A percentile compares a stretch with the other conserved stretches of the same genome.
Evolutionary conservation across 2,329 filamentous ascomycete species (phyloP).

Genomic region (Fusarium siculi): DNA sequence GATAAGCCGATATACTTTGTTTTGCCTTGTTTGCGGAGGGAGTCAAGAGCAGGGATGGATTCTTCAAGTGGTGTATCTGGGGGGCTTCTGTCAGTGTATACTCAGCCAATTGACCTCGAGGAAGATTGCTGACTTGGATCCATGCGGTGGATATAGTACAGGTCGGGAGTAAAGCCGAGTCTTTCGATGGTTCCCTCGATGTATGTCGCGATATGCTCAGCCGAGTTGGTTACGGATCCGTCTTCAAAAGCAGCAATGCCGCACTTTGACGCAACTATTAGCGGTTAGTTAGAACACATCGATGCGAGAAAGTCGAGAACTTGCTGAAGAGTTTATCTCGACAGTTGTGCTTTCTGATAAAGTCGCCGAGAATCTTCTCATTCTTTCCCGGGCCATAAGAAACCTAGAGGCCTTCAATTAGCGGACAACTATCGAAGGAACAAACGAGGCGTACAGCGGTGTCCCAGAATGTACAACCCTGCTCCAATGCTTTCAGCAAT

Average conservation of each 20-base stretch:
- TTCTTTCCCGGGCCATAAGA: neutral
- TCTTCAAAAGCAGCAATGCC: neutral
- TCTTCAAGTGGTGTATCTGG: neutral
- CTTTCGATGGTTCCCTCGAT: neutral
- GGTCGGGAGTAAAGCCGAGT: neutral
- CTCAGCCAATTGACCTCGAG: neutral
- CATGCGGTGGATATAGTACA: neutral
- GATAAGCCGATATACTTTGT: neutral
- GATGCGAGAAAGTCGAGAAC: neutral
- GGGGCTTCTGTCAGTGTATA: neutral
- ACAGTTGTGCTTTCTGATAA: neutral
- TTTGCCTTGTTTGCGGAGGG: neutral
- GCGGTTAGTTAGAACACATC: too few species aligned
- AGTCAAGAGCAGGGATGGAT: neutral
- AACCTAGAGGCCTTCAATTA: neutral
- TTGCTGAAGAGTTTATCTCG: neutral
- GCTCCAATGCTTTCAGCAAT: neutral
- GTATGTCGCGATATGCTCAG: neutral
- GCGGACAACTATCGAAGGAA: neutral
- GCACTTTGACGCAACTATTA: neutral
- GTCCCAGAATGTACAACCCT: neutral
- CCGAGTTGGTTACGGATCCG: neutral
- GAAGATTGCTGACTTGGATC: neutral
- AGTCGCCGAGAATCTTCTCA: neutral
- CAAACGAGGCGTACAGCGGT: neutral